Evolutionary conservation across 192 early-diverging fungal genomes (phyloP).

Genomic region (Backusella macrospora): DNA sequence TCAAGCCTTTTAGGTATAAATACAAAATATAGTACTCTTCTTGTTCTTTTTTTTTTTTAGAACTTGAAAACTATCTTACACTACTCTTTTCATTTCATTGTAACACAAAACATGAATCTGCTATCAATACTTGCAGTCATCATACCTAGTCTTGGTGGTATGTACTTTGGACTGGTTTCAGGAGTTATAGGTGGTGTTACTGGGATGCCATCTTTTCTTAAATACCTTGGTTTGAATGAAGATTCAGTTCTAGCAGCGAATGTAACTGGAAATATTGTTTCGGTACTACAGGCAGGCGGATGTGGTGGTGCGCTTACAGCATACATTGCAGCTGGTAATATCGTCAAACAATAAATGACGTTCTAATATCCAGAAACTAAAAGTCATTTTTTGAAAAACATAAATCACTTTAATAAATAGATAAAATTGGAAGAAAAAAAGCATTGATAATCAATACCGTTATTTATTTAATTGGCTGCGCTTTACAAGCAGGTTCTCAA

Average conservation of each 20-base stretch:
- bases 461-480: conserved; percentile 11
- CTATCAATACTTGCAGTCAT: conserved; percentile 7
- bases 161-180: conserved; percentile 4
- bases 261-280: conserved; percentile 14
- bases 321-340: conserved; percentile 14
- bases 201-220: not conserved
- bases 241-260: not conserved
- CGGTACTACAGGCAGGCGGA: conserved; percentile 16
- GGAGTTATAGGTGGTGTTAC: conserved; percentile 6
- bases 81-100: not conserved
- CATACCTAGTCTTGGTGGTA: conserved; percentile 6
- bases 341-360: not conserved
- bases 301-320: conserved; percentile 1
- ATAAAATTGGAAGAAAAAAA: conserved; percentile 14
- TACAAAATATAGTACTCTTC: not conserved
- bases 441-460: not conserved
- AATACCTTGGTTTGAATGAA: not conserved
- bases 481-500: conserved; percentile 12
- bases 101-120: conserved; percentile 13
- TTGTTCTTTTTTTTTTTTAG: not conserved
- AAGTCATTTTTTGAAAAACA: not conserved
- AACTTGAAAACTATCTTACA: not conserved
- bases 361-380: not conserved
- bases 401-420: not conserved
- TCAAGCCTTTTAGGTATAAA: not conserved